A percentile compares a stretch with the other conserved stretches of the same genome.
phyloP scores from a whole-genome alignment of 2,329 filamentous ascomycete species.

The Corinectria fuckeliana region DNA sequence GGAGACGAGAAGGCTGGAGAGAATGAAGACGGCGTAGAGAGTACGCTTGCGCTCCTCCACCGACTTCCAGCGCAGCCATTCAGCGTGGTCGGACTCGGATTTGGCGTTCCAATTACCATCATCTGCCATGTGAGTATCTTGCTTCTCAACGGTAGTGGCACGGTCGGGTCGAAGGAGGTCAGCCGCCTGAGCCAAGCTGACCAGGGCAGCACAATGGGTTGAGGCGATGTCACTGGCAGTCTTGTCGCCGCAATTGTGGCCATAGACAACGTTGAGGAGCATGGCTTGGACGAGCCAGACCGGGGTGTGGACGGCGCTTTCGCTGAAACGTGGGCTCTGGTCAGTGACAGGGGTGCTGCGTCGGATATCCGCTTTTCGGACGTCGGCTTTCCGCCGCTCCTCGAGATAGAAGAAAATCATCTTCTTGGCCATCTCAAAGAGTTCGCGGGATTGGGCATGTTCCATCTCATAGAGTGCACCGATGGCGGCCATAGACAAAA shows the following conservation, averaged over 20 bases:
- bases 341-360: slow-evolving; percentile 58
- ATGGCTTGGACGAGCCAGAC: slow-evolving; percentile 97
- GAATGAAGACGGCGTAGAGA: slow-evolving; percentile 86
- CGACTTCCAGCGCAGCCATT: slow-evolving; percentile 87
- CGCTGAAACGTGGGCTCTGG: slow-evolving; percentile 55
- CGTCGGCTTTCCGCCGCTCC: slow-evolving; percentile 85
- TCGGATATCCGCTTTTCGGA: slow-evolving; percentile 67
- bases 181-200: slow-evolving; percentile 90
- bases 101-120: slow-evolving; percentile 55
- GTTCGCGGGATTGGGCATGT: slow-evolving; percentile 75
- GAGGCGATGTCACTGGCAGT: slow-evolving; percentile 89
- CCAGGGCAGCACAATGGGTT: slow-evolving; percentile 88
- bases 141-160: slow-evolving; percentile 52
- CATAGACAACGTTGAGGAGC: slow-evolving; percentile 94
- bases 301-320: slow-evolving; percentile 76
- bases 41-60: slow-evolving; percentile 92
- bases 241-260: slow-evolving; percentile 93
- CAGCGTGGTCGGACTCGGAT: slow-evolving; percentile 56
- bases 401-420: slow-evolving; percentile 95
- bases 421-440: slow-evolving; percentile 94
- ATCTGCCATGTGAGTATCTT: slow-evolving; percentile 65
- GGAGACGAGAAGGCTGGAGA: slow-evolving; percentile 89
- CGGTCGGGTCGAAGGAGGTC: slow-evolving; percentile 64
- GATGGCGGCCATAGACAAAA: slow-evolving; percentile 81
- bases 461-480: slow-evolving; percentile 90